Percentiles rank a stretch among this genome's conserved stretches.
Conservation (phyloP, 805 yeast genomes). For the Saturnispora besseyi region DNA sequence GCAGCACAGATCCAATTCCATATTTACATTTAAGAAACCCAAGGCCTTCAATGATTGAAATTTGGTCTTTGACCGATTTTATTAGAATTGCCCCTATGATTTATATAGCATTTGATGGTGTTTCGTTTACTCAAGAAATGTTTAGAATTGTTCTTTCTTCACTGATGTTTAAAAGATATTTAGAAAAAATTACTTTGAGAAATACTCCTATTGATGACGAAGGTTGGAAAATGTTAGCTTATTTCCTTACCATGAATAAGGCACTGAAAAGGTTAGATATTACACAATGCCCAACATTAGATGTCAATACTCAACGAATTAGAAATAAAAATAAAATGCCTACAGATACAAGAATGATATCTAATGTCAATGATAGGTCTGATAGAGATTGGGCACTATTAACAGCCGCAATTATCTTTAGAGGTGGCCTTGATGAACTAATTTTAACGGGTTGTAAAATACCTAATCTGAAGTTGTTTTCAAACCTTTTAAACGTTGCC, state of each 20-base stretch:
- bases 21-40: constrained; percentile 71
- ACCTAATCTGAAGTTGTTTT: constrained; percentile 45
- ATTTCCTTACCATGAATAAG: constrained; percentile 58
- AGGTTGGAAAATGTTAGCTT: constrained; percentile 76
- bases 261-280: constrained; percentile 54
- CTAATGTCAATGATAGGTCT: constrained; percentile 49
- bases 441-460: constrained; percentile 70
- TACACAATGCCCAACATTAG: constrained; percentile 53
- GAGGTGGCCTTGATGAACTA: constrained; percentile 75
- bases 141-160: constrained; percentile 64
- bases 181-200: constrained; percentile 67
- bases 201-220: constrained; percentile 64
- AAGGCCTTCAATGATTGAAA: constrained; percentile 82
- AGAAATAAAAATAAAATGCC: constrained; percentile 21
- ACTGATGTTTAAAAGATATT: constrained; percentile 50
- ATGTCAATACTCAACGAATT: constrained; percentile 35
- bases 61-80: constrained; percentile 82
- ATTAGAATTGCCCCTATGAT: constrained; percentile 76
- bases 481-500: constrained; percentile 46
- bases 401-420: constrained; percentile 53
- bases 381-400: constrained; percentile 79
- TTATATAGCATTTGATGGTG: constrained; percentile 72
- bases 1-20: constrained; percentile 67
- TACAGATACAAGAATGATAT: constrained; percentile 31
- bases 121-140: constrained; percentile 65